phyloP scores from a whole-genome alignment of 305 asterid species.

The Fraxinus greggii region DNA sequence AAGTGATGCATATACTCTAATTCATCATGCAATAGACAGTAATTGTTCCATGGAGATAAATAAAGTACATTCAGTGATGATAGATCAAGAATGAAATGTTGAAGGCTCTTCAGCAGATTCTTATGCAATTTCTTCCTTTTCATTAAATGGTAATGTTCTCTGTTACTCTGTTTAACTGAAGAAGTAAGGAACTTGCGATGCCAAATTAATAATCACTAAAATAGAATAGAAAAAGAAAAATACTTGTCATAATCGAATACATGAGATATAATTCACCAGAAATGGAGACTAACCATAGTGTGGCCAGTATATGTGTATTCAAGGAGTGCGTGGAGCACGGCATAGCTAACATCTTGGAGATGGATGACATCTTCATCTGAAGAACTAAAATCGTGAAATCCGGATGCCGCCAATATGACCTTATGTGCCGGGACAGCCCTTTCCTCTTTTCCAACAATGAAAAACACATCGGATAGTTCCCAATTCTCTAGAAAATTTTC shows the following conservation, averaged over 20 bases:
- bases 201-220: conserved; percentile 7
- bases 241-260: background rate
- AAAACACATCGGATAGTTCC: conserved; percentile 75
- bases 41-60: background rate
- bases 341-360: conserved; percentile 52
- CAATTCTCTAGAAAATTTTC: conserved; percentile 74
- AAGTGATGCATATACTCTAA: background rate
- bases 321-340: conserved; percentile 72
- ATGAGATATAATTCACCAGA: background rate
- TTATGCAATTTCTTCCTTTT: background rate
- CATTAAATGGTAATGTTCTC: background rate
- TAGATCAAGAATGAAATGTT: background rate
- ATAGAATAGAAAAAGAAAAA: background rate
- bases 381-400: conserved; percentile 52
- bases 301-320: conserved; percentile 75
- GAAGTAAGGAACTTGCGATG: conserved; percentile 6
- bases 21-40: background rate
- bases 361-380: conserved; percentile 49
- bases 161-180: background rate
- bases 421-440: conserved; percentile 82
- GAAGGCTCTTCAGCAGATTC: background rate
- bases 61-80: background rate
- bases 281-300: conserved; percentile 58
- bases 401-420: conserved; percentile 72
- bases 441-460: conserved; percentile 74